phyloP scores from a whole-genome alignment of 2,329 filamentous ascomycete genomes.

The Ophiostoma tasmaniense region DNA sequence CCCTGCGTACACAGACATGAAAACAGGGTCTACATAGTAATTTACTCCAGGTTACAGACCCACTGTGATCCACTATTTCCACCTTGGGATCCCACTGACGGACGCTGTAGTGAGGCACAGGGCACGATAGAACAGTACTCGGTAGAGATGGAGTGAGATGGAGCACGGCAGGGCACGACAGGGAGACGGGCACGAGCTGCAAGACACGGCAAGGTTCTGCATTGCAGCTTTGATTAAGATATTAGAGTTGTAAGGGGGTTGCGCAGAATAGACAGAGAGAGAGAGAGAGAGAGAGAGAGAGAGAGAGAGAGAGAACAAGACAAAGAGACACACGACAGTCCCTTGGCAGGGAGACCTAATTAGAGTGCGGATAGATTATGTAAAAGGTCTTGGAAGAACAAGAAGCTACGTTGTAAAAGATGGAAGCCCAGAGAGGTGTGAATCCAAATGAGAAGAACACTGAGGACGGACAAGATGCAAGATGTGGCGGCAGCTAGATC shows the following conservation, averaged over 20 bases:
- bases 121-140: neutral
- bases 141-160: too few species aligned
- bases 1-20: neutral
- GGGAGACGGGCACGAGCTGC: neutral
- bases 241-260: neutral
- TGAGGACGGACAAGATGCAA: neutral
- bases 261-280: neutral
- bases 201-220: neutral
- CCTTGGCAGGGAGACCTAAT: neutral
- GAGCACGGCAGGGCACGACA: neutral
- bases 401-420: neutral
- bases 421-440: neutral
- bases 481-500: neutral
- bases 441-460: too few species aligned
- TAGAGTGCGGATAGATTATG: neutral
- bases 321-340: neutral
- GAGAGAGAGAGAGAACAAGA: neutral
- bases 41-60: neutral
- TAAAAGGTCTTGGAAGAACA: neutral
- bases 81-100: neutral
- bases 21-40: constrained; percentile 5
- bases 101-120: neutral
- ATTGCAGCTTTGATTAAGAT: neutral
- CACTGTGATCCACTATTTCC: neutral
- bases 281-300: neutral